Base-by-base conservation (phyloP, 192 early-diverging fungal species). In the Nowakowskiella sp. region DNA sequence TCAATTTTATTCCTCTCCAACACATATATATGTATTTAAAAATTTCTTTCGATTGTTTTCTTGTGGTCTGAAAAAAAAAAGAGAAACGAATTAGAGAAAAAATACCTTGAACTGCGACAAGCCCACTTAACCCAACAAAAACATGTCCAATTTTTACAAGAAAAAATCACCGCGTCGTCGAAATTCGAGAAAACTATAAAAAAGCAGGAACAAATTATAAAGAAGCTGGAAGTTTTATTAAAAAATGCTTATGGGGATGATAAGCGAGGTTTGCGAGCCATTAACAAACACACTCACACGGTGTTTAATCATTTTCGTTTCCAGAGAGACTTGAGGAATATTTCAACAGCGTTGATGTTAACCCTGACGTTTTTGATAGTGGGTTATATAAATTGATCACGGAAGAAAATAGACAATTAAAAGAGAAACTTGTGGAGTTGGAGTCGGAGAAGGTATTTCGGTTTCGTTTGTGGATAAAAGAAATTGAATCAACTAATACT, bases 161-260 rank as follows among this genome's bases (percentile, higher is more conserved):
- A 59, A 31, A 27, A 67, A 61, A 47, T 27, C 10, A 39, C 13
- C 13, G 13, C 13, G 19, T 13, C 36, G 13, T 39, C 36, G 13
- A 39, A 39, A 39, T 39, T 13, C 36, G 19, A 39, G 36, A 39
- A 19, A 6, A 55, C 55, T n/a, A 51, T 76, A 25, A 51, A 57
- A 39, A 66, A 65, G 48, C 73, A 76, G 48, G 73, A 76, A 43
- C 22, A 43, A 3, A 61, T 76, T 1, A 76, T 76, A 16, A 31
- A 31, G 3, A 47, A 44, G 36, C 39, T 76, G 1, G 71, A 62
- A 45, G 43, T 31, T 9, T 34, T 67, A 19, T 39, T 73, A 19
- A 61, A 58, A 28, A 52, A 66, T 30, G n/a, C 10, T 28, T 13
- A 27, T 13, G 47, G 47, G 13, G 19, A 39, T 13, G 13, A 13